phyloP scores from a whole-genome alignment of 768 basidiomycete species.

The Amanita inopinata region DNA sequence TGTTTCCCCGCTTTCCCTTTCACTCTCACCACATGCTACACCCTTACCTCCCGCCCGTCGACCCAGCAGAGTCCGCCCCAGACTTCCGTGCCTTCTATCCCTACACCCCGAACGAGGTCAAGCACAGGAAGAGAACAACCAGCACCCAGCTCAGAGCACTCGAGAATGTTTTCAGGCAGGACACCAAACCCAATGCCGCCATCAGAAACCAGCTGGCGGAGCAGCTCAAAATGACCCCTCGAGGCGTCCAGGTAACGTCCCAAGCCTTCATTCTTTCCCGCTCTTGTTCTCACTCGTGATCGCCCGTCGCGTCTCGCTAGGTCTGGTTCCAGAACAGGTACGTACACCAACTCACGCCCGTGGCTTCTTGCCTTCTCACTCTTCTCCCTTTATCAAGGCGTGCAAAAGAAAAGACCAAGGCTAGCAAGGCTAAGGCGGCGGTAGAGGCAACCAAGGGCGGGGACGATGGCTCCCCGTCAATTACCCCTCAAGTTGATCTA shows the following conservation, averaged over 20 bases:
- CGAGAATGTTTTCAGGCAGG: constrained; percentile 76
- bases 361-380: neutral
- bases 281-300: neutral
- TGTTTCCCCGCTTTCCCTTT: constrained; percentile 25
- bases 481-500: constrained; percentile 7
- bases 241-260: constrained; percentile 83
- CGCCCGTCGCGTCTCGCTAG: constrained; percentile 24
- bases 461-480: constrained; percentile 8
- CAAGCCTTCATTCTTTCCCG: neutral
- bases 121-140: constrained; percentile 87
- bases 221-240: constrained; percentile 83
- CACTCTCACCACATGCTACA: constrained; percentile 19
- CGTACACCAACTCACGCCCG: constrained; percentile 7
- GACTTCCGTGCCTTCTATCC: constrained; percentile 81
- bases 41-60: constrained; percentile 29
- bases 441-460: constrained; percentile 10
- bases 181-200: constrained; percentile 85
- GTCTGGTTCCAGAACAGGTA: constrained; percentile 91
- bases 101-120: constrained; percentile 89
- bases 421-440: constrained; percentile 35
- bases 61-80: constrained; percentile 57
- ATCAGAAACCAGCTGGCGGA: constrained; percentile 72
- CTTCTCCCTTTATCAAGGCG: constrained; percentile 35
- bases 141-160: constrained; percentile 82
- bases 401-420: constrained; percentile 74